These are phyloP conservation scores for Teunomyces kruisii DNA, from an alignment of 805 yeast species.

Conservation along the genomic window DNA sequence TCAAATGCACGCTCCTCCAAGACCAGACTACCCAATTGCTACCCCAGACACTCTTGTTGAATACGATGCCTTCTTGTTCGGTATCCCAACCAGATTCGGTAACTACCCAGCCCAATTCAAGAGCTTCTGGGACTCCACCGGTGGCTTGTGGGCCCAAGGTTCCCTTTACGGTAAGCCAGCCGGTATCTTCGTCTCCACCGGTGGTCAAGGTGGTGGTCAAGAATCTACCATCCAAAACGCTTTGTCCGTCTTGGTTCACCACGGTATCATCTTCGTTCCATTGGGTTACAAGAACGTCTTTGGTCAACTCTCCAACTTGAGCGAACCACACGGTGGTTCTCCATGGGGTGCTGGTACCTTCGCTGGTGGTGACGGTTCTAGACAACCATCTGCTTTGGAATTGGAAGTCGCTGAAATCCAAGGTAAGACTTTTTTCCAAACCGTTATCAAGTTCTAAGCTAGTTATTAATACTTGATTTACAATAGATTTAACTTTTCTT, in stretches of 20 bases:
- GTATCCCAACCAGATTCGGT: constrained; percentile 87
- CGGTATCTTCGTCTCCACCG: constrained; percentile 71
- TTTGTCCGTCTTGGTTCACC: constrained; percentile 68
- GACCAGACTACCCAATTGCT: constrained; percentile 55
- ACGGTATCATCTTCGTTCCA: constrained; percentile 79
- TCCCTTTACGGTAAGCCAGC: constrained; percentile 71
- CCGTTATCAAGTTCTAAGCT: constrained; percentile 23
- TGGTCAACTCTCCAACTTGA: constrained; percentile 52
- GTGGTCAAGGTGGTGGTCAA: constrained; percentile 81
- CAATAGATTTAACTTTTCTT: not conserved
- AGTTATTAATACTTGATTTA: too few species aligned
- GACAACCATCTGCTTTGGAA: constrained; percentile 65
- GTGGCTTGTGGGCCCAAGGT: constrained; percentile 77
- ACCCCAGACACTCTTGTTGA: constrained; percentile 54
- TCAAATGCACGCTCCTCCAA: constrained; percentile 60
- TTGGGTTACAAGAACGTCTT: constrained; percentile 66
- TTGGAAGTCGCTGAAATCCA: constrained; percentile 61
- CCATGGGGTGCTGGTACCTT: constrained; percentile 86
- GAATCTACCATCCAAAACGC: constrained; percentile 68
- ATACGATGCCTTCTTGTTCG: constrained; percentile 82
- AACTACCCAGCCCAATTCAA: constrained; percentile 75
- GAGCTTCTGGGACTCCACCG: constrained; percentile 76
- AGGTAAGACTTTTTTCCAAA: constrained; percentile 57
- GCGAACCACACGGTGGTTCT: constrained; percentile 75
- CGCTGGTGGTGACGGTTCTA: constrained; percentile 77